Percentiles rank a stretch among this genome's conserved stretches.
phyloP scores from a whole-genome alignment of 345 rosid genomes.

The Clarkia xantiana region DNA sequence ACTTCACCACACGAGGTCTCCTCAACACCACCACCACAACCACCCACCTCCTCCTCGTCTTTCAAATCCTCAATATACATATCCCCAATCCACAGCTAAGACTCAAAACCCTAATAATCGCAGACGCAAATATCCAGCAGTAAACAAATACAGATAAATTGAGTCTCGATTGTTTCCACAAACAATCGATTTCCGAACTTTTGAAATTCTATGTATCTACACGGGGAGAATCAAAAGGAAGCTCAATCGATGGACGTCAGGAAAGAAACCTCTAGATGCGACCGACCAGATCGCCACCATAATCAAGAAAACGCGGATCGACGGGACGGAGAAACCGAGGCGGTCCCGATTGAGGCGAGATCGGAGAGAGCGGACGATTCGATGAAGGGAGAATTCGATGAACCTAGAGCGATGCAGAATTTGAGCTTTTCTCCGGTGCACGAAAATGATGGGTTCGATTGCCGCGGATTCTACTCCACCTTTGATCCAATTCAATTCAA shows the following conservation, averaged over 20 bases:
- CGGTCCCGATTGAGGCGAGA: not conserved
- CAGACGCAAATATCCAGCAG: not conserved
- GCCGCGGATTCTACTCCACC: conserved; percentile 5
- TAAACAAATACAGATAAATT: not conserved
- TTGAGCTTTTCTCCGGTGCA: not conserved
- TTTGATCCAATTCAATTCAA: too few relatives aligned
- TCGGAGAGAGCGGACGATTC: not conserved
- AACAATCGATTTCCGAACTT: not conserved
- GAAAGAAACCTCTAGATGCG: not conserved
- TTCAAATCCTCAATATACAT: conserved; percentile 82
- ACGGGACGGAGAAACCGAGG: not conserved
- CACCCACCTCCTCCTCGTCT: conserved; percentile 24
- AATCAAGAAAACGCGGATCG: not conserved
- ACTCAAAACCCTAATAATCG: not conserved
- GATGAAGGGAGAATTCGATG: not conserved
- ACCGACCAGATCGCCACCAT: conserved; percentile 1
- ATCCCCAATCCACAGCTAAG: conserved; percentile 17
- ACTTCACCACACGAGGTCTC: conserved; percentile 3
- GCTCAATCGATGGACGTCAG: not conserved
- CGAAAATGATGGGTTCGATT: conserved; percentile 1
- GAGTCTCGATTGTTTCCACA: not conserved
- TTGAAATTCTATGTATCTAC: not conserved
- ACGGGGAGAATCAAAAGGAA: not conserved
- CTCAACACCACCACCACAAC: conserved; percentile 5
- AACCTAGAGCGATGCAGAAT: not conserved